Evolutionary conservation across 352 stramenopile genomes (phyloP), one percentile per base, ranked within the genome.

Genomic region (Phytophthora macrochlamydospora): DNA sequence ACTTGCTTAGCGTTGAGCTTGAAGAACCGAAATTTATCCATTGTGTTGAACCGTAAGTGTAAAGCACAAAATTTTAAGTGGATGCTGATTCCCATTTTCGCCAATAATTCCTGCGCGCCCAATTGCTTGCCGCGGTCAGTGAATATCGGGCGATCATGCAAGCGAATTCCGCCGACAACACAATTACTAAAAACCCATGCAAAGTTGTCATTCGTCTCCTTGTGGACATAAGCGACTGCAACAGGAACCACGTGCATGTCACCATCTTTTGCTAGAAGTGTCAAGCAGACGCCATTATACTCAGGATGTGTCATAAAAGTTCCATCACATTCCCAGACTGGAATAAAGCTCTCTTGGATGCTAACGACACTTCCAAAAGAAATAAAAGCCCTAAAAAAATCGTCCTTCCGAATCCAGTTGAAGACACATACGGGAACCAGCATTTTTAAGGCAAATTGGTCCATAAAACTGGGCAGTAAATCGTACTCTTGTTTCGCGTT

Each of bases 21-120:
- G 7, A 60, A 24, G 13, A 43, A 30, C 45, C 60, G 51, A 18
- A 67, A 67, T 24, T 57, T 67, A 28, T 58, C 24, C n/a, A 52
- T 57, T 0, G 45, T 62, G 9, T 67, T 67, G n/a, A 67, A 67
- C 7, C 51, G 32, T 7, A 61, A 51, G 18, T 67, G 51, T 1
- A 61, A n/a, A 2, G 13, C 35, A n/a, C 43, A 67, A 28, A 67
- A 56, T 33, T 48, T 67, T 2, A 65, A 4, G 3, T 55, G 38
- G 2, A 65, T 31, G 18, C 33, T 28, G 9, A 65, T 18, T 11
- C 58, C 58, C 9, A 48, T 3, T 13, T 28, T 0, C 0, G 14
- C 30, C 9, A 59, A 6, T 1, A 48, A 7, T 5, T n/a, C 13
- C 13, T 59, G 50, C 2, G 30, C 57, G 0, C 14, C n/a, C 30